Evolutionary conservation across 192 early-diverging fungal genomes (phyloP).

Genomic region (Coemansia sp.): DNA sequence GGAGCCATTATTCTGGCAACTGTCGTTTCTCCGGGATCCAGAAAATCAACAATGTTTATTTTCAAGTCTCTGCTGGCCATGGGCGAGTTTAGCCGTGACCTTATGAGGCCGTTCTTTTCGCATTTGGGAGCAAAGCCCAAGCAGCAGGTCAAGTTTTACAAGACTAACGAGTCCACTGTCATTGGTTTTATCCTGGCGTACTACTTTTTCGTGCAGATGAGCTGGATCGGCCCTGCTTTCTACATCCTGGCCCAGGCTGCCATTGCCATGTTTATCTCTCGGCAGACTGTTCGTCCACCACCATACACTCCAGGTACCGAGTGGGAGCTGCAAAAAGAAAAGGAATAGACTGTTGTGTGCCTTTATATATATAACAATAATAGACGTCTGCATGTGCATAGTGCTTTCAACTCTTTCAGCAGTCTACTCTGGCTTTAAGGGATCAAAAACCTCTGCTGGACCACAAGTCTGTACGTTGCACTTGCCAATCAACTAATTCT

Average conservation of each 20-base stretch:
- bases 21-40: conserved; percentile 31
- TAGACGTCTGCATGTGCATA: neutral
- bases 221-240: conserved; percentile 51
- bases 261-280: conserved; percentile 41
- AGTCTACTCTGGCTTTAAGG: neutral
- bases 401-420: neutral
- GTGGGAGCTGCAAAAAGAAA: conserved; percentile 18
- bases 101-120: conserved; percentile 45
- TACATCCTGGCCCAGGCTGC: conserved; percentile 48
- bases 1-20: conserved; percentile 23
- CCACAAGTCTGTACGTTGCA: too few species aligned
- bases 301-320: conserved; percentile 27
- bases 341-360: neutral
- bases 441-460: too few species aligned
- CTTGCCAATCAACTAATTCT: too few species aligned
- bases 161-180: conserved; percentile 33
- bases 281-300: conserved; percentile 28
- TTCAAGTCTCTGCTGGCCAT: conserved; percentile 53
- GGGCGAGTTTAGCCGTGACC: conserved; percentile 48
- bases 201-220: conserved; percentile 51
- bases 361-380: too few species aligned
- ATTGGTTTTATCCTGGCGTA: conserved; percentile 46
- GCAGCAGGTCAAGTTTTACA: conserved; percentile 40
- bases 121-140: conserved; percentile 44
- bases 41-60: conserved; percentile 29